phyloP scores from a whole-genome alignment of 2,329 filamentous ascomycete species.

The Fusarium ambrosium region DNA sequence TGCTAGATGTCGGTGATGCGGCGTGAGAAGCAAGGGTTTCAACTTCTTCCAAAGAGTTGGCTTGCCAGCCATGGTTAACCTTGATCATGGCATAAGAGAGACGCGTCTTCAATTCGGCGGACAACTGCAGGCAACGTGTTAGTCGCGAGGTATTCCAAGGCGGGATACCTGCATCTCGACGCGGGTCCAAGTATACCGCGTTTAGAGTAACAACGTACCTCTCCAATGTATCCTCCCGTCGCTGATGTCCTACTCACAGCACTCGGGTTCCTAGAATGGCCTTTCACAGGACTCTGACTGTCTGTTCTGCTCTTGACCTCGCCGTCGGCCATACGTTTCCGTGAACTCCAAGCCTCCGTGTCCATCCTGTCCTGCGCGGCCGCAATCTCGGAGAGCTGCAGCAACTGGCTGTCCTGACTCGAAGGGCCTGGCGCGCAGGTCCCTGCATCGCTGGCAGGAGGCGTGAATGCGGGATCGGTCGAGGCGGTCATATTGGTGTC shows the following conservation, averaged over 20 bases:
- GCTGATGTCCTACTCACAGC: conserved; percentile 72
- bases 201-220: conserved; percentile 68
- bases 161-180: not conserved
- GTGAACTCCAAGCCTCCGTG: conserved; percentile 56
- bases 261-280: conserved; percentile 80
- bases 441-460: conserved; percentile 43
- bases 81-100: conserved; percentile 95
- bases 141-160: conserved; percentile 11
- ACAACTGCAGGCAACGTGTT: conserved; percentile 66
- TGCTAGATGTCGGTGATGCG: conserved; percentile 72
- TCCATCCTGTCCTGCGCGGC: conserved; percentile 65
- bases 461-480: conserved; percentile 45
- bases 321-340: conserved; percentile 84
- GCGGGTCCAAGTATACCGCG: not conserved
- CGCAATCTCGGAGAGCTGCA: conserved; percentile 70
- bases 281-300: conserved; percentile 63
- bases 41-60: conserved; percentile 81
- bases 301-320: conserved; percentile 70
- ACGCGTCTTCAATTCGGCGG: conserved; percentile 83
- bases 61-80: conserved; percentile 90
- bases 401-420: conserved; percentile 68
- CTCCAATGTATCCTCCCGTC: conserved; percentile 78
- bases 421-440: conserved; percentile 41
- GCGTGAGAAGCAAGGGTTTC: conserved; percentile 80
- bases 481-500: conserved; percentile 42